Evolutionary conservation across 2,329 filamentous ascomycete genomes (phyloP).

Genomic region (Fusarium poae): DNA sequence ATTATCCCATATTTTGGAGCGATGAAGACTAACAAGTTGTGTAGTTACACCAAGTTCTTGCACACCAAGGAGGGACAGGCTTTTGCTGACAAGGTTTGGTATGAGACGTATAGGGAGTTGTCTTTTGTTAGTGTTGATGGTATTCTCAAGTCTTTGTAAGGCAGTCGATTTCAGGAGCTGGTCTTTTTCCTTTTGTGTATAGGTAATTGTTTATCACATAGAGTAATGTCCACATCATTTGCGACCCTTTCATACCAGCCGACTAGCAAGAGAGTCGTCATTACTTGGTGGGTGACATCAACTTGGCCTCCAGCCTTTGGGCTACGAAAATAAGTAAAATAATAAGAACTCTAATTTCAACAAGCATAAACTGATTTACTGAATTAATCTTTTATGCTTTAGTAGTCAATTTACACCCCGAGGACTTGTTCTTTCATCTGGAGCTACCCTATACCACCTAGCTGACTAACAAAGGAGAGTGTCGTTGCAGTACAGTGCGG

Average conservation of each 20-base stretch:
- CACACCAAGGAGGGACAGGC: constrained; percentile 54
- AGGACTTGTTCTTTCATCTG: too few species aligned
- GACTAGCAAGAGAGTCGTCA: neutral
- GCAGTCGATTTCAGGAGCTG: neutral
- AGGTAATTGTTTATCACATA: neutral
- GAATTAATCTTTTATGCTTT: too few species aligned
- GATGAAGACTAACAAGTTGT: constrained; percentile 14
- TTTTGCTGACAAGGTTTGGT: constrained; percentile 56
- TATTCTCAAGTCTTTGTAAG: constrained; percentile 30
- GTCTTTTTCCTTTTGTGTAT: neutral
- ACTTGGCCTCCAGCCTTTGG: too few species aligned
- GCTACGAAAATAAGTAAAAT: too few species aligned
- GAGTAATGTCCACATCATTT: neutral
- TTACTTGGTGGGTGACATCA: too few species aligned
- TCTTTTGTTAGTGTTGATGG: constrained; percentile 50
- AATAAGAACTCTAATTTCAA: too few species aligned
- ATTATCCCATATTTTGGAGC: fast-evolving
- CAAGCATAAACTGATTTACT: too few species aligned
- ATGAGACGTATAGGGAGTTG: constrained; percentile 55
- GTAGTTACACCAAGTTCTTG: constrained; percentile 51
- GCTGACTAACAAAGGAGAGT: neutral
- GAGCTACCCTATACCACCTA: constrained; percentile 15
- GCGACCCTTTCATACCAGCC: constrained; percentile 7
- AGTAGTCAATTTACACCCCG: too few species aligned
- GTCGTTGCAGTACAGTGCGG: neutral